phyloP scores from a whole-genome alignment of 2,329 filamentous ascomycete species.

The Penicillium sp. region DNA sequence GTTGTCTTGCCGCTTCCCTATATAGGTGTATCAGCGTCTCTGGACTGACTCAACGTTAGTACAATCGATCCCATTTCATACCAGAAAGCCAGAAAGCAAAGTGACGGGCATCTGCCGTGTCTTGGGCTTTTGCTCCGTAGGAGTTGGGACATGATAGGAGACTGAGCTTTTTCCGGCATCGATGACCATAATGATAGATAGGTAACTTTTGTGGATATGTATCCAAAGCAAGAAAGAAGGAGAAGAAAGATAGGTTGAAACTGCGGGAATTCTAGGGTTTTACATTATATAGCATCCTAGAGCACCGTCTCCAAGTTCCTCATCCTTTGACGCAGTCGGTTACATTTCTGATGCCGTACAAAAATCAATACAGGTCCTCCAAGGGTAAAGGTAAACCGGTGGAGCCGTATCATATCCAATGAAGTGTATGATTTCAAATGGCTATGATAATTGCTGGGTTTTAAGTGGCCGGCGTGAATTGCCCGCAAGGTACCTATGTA shows the following conservation, averaged over 20 bases:
- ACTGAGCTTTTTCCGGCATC: conserved; percentile 19
- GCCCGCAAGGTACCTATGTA: conserved; percentile 23
- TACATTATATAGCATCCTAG: conserved; percentile 7
- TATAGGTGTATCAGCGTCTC: background rate
- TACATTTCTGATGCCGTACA: conserved; percentile 9
- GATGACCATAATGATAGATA: conserved; percentile 20
- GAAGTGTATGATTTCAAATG: background rate
- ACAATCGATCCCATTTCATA: conserved; percentile 22
- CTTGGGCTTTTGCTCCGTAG: conserved; percentile 26
- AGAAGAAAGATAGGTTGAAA: background rate
- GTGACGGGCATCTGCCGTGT: conserved; percentile 53
- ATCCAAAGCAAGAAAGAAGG: background rate
- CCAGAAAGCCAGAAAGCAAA: conserved; percentile 60
- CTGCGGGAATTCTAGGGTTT: background rate
- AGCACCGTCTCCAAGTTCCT: conserved; percentile 26
- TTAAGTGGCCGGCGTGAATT: conserved; percentile 11
- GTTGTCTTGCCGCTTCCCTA: conserved; percentile 71
- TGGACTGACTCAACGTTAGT: background rate
- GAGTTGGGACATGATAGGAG: conserved; percentile 11
- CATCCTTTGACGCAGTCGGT: conserved; percentile 3
- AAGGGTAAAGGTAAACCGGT: conserved; percentile 12
- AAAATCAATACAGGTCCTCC: conserved; percentile 7
- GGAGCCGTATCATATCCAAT: conserved; percentile 11
- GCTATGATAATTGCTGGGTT: conserved; percentile 18
- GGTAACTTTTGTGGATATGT: background rate